Evolutionary conservation across 164 flowering plant genomes (phyloP).

Genomic region (Chloranthus sessilifolius): DNA sequence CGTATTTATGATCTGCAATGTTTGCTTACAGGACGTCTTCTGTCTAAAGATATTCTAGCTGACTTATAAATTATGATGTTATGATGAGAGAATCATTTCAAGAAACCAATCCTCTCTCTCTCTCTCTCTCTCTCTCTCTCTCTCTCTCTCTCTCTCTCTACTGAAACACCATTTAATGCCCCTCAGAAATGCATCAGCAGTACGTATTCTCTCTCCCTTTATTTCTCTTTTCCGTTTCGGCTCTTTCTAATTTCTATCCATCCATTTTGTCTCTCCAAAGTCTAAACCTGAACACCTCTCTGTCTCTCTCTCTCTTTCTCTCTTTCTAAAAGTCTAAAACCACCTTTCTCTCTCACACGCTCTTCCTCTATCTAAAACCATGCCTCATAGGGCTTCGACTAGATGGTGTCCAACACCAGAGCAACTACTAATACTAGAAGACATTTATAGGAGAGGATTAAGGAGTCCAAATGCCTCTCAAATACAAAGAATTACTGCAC

Average conservation of each 20-base stretch:
- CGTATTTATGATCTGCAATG: too few species aligned
- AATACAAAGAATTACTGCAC: constrained; percentile 67
- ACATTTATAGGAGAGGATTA: constrained; percentile 54
- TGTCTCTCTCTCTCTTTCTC: constrained; percentile 1
- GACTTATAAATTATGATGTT: too few species aligned
- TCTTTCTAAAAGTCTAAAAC: not conserved
- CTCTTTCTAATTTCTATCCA: constrained; percentile 8
- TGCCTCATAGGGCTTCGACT: constrained; percentile 44
- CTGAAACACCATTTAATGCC: constrained; percentile 32
- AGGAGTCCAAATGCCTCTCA: constrained; percentile 58
- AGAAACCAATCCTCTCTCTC: too few species aligned
- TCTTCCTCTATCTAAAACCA: constrained; percentile 62
- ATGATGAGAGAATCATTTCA: too few species aligned
- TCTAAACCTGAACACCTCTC: too few species aligned
- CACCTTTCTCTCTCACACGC: too few species aligned
- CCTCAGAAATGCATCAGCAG: constrained; percentile 32
- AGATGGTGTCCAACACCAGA: constrained; percentile 85
- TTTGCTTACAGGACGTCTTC: too few species aligned
- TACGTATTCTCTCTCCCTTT: constrained; percentile 16
- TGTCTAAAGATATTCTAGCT: too few species aligned
- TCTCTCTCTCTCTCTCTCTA: too few species aligned
- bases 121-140: too few species aligned
- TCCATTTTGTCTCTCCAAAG: constrained; percentile 20
- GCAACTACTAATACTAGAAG: constrained; percentile 70
- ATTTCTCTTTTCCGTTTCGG: constrained; percentile 14